Base-by-base conservation (phyloP, 805 yeast genomes). In the Yamadazyma nakazawae region DNA sequence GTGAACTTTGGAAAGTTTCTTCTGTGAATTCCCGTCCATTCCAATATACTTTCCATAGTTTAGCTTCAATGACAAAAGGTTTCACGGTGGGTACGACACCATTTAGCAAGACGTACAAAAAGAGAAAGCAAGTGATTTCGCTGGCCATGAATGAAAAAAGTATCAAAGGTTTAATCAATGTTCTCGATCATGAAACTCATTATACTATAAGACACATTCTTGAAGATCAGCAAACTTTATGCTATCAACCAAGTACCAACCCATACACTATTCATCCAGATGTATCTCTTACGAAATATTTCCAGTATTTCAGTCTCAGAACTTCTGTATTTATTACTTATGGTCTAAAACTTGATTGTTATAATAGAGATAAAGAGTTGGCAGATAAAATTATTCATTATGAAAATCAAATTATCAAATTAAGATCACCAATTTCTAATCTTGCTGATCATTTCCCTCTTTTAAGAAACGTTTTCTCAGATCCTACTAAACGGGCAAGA, bases 81-180 rank as follows among this genome's bases (percentile, higher is more conserved):
- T 79, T 74, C 53, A 83, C 88, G 0, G 70, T 83, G 14, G 88
- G 88, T 0, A 79, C 86, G 1, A 82, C 86, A 0, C 88, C 88
- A 1, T 74, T 68, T 48, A 78, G 84, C 1, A 63, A 59, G 0
- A 65, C 78, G 2, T 82, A 67, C 52, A 62, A 67, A 41, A 63
- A 60, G 41, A 73, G 76, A 57, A 74, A 80, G 55, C 81, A 79
- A 56, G 66, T 70, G 31, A 61, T 81, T 38, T 64, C 81, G 1
- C 67, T 67, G 50, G 57, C 66, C n/a, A 61, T 82, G 48, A 70
- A 76, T 40, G 65, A 60, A 32, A 61, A 60, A 37, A 64, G 60
- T 31, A 67, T 73, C 10, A 64, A 60, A 7, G 48, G 57, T 5
- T 59, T 67, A 39, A 53, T 67, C 1, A 50, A 43, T 0, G 54